Conservation (phyloP, 768 basidiomycete genomes). For the Mycena galericulata region DNA sequence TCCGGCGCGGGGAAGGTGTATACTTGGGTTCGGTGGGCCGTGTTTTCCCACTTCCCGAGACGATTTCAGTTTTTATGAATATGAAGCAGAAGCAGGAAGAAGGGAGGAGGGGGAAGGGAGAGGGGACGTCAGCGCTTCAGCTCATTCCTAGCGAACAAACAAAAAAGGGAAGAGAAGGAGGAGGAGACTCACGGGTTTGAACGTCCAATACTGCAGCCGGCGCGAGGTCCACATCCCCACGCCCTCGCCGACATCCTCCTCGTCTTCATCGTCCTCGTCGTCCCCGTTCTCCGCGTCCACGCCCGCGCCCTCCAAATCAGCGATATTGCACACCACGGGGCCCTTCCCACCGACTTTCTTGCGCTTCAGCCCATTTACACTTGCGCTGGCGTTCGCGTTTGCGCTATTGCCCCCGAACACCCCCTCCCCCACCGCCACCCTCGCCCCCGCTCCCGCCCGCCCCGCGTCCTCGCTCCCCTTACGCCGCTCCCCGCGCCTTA, state of each 20-base stretch:
- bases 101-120: no score
- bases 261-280: not conserved
- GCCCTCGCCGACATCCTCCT: not conserved
- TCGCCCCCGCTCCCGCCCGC: not conserved
- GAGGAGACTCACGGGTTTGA: not conserved
- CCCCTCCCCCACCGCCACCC: no score
- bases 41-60: constrained; percentile 21
- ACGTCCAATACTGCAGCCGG: not conserved
- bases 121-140: no score
- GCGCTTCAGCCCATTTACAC: no score
- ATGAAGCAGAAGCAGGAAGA: no score
- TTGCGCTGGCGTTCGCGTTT: no score
- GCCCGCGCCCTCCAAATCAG: no score
- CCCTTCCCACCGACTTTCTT: no score
- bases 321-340: no score
- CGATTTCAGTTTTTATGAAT: not conserved
- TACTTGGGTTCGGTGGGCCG: not conserved
- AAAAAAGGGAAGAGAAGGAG: no score
- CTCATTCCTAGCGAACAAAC: no score
- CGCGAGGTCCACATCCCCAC: not conserved
- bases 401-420: no score
- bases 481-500: constrained; percentile 28
- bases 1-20: constrained; percentile 64
- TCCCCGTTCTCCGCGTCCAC: not conserved
- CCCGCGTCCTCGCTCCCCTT: not conserved